These are phyloP conservation scores for Camellia sinensis DNA, from an alignment of 148 eudicot species.

Conservation along the genomic window DNA sequence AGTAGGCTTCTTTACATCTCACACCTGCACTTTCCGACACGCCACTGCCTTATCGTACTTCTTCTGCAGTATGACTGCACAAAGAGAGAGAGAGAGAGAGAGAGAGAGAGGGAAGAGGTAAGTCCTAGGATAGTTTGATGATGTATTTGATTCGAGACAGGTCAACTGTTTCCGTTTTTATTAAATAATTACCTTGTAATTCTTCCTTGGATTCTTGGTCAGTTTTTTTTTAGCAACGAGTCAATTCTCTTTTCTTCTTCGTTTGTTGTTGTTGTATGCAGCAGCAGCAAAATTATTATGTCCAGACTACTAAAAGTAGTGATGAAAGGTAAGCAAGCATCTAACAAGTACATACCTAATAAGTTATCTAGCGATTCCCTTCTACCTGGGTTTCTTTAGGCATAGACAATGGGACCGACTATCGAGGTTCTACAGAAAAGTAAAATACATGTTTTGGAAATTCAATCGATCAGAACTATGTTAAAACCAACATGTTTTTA, in stretches of 20 bases:
- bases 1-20: constrained; percentile 36
- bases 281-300: background rate
- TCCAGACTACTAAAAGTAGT: background rate
- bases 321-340: too few relatives aligned
- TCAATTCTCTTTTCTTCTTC: constrained; percentile 82
- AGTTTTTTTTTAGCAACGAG: constrained; percentile 62
- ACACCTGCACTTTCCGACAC: constrained; percentile 63
- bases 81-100: too few relatives aligned
- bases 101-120: background rate
- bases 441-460: background rate
- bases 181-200: constrained; percentile 61
- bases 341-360: constrained; percentile 40
- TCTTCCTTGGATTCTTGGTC: constrained; percentile 75
- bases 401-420: constrained; percentile 26
- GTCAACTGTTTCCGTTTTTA: background rate
- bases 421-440: constrained; percentile 39
- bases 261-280: too few relatives aligned
- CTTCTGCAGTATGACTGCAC: constrained; percentile 34
- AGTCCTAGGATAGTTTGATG: background rate
- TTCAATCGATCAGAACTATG: background rate
- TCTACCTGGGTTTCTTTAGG: constrained; percentile 53
- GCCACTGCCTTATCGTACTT: constrained; percentile 41
- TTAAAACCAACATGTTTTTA: background rate
- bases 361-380: constrained; percentile 69
- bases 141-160: background rate